Conservation (phyloP, 78 protist genomes). For the Protostelium mycophagum region DNA sequence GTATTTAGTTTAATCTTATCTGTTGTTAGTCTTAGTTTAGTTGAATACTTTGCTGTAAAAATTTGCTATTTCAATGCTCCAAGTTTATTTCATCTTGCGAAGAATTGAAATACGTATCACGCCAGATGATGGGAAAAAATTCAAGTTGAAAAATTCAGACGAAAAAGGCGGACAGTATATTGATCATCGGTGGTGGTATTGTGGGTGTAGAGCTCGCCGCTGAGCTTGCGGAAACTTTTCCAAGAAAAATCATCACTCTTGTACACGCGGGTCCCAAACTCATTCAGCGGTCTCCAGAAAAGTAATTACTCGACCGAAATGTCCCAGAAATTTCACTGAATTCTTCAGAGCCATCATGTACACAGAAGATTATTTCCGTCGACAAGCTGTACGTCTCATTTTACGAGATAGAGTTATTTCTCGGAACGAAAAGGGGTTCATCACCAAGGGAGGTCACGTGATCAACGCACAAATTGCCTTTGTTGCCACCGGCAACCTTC, state of each 20-base stretch:
- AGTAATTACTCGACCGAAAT: constrained; percentile 4
- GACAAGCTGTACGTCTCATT: constrained; percentile 28
- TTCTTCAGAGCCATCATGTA: neutral
- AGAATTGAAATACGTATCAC: too few relatives aligned
- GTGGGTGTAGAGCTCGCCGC: constrained; percentile 68
- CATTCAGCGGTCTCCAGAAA: constrained; percentile 49
- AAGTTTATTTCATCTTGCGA: too few relatives aligned
- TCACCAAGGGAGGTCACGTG: constrained; percentile 48
- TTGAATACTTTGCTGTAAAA: neutral
- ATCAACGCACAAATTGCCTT: constrained; percentile 57
- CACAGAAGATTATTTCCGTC: neutral
- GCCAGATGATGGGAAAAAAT: too few relatives aligned
- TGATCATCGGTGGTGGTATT: constrained; percentile 66
- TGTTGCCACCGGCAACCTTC: constrained; percentile 52
- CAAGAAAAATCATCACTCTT: constrained; percentile 37
- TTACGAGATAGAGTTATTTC: constrained; percentile 47
- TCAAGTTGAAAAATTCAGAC: neutral
- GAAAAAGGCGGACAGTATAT: neutral
- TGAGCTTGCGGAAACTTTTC: constrained; percentile 48
- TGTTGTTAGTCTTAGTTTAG: too few relatives aligned
- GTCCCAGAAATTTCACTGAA: neutral
- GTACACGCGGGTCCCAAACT: constrained; percentile 42
- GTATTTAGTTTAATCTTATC: too few relatives aligned
- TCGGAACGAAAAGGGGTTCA: constrained; percentile 22
- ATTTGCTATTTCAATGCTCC: too few relatives aligned